These are phyloP conservation scores for Neonothopanus nambi DNA, from an alignment of 1,284 basidiomycete genomes.

Conservation along the genomic window DNA sequence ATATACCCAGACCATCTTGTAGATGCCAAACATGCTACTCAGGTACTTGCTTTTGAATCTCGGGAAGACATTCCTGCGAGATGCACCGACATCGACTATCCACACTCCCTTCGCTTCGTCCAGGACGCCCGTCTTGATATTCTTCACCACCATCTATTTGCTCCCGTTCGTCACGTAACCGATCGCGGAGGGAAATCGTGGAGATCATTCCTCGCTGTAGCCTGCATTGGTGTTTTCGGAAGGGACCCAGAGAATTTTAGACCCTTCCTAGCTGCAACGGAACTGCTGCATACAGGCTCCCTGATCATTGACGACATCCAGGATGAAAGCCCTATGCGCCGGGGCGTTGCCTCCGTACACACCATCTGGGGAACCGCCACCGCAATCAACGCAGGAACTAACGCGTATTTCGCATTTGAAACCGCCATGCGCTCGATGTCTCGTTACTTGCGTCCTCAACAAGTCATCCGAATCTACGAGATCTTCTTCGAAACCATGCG, in stretches of 20 bases:
- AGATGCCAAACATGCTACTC: not conserved
- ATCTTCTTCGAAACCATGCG: slow-evolving; percentile 5
- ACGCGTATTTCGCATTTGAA: slow-evolving; percentile 3
- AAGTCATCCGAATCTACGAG: not conserved
- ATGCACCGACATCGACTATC: not conserved
- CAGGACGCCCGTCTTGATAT: not conserved
- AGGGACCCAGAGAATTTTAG: not conserved
- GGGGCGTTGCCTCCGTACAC: slow-evolving; percentile 3
- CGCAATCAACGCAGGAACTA: slow-evolving; percentile 3
- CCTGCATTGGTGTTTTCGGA: not conserved
- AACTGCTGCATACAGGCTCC: slow-evolving; percentile 5
- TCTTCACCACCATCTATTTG: not conserved
- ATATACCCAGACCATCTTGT: not conserved
- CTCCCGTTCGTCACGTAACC: slow-evolving; percentile 3
- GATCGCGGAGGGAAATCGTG: slow-evolving; percentile 6
- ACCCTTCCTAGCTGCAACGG: not conserved
- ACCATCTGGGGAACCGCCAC: not conserved
- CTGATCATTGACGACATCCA: slow-evolving; percentile 7
- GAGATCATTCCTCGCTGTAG: slow-evolving; percentile 1
- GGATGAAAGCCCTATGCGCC: slow-evolving; percentile 2
- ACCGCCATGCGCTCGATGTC: not conserved
- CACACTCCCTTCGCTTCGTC: not conserved
- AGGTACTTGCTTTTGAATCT: not conserved
- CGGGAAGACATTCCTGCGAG: not conserved
- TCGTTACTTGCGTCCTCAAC: not conserved